phyloP scores from a whole-genome alignment of 1,284 basidiomycete genomes.

The Fomitopsis pinicola region DNA sequence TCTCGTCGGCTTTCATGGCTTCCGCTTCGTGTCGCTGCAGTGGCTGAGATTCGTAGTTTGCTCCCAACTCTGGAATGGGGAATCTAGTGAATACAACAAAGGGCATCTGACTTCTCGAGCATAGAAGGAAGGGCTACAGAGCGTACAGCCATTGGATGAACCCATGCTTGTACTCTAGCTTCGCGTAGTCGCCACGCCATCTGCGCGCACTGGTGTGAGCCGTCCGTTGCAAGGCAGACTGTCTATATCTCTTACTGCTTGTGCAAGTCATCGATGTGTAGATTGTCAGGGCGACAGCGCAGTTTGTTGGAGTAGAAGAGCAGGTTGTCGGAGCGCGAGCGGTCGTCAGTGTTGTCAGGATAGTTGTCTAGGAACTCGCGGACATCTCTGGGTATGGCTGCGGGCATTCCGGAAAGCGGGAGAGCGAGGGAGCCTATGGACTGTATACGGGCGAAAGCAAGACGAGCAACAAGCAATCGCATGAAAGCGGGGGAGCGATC shows the following conservation, averaged over 20 bases:
- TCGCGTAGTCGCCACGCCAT: slow-evolving; percentile 59
- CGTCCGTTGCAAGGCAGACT: background rate
- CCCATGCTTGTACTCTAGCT: slow-evolving; percentile 66
- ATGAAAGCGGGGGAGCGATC: background rate
- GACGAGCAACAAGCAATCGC: background rate
- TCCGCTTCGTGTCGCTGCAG: slow-evolving; percentile 62
- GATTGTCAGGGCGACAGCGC: slow-evolving; percentile 57
- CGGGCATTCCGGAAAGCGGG: background rate
- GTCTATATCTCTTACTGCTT: slow-evolving; percentile 35
- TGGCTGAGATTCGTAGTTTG: slow-evolving; percentile 66
- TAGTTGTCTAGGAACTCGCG: slow-evolving; percentile 62
- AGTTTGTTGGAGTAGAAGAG: slow-evolving; percentile 59
- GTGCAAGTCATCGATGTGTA: slow-evolving; percentile 62
- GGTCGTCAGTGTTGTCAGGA: slow-evolving; percentile 40
- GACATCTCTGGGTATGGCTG: slow-evolving; percentile 48
- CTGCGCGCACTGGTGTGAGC: slow-evolving; percentile 27
- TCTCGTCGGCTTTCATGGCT: slow-evolving; percentile 50
- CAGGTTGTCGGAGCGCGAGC: slow-evolving; percentile 43
- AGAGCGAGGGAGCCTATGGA: background rate
- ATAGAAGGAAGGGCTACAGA: background rate
- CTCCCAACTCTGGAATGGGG: slow-evolving; percentile 63
- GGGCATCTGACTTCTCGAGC: too few species aligned
- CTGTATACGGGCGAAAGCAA: background rate
- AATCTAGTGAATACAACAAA: slow-evolving; percentile 38
- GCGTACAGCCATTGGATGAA: slow-evolving; percentile 75